These are phyloP conservation scores for Tulasnella sp. DNA, from an alignment of 768 basidiomycete species.

Conservation along the genomic window DNA sequence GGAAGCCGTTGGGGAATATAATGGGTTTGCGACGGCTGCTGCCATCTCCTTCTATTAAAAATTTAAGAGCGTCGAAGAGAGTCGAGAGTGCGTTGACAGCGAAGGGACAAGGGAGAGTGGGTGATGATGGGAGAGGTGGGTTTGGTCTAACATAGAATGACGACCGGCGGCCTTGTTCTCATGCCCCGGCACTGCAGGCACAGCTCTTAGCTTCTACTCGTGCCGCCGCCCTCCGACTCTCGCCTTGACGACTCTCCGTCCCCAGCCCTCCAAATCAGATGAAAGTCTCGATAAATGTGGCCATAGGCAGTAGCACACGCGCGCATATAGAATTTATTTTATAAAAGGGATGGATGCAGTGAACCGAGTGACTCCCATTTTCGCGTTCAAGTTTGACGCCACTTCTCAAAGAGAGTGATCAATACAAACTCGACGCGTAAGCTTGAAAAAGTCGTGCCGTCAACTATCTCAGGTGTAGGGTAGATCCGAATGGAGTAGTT, in stretches of 20 bases:
- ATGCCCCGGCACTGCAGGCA: not conserved
- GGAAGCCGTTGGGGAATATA: not conserved
- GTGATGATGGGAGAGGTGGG: not conserved
- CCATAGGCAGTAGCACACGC: not conserved
- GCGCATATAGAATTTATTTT: not conserved
- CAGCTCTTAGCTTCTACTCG: not conserved
- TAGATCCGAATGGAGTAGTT: not conserved
- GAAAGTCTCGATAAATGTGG: not conserved
- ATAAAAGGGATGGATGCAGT: too few relatives aligned
- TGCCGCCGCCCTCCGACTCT: not conserved
- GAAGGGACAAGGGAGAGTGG: not conserved
- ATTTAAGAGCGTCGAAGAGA: not conserved
- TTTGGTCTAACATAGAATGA: conserved; percentile 11
- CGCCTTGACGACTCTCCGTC: not conserved
- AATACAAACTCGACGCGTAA: not conserved
- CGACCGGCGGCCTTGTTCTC: conserved; percentile 1
- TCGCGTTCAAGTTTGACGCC: not conserved
- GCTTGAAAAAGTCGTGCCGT: too few relatives aligned
- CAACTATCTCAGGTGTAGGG: not conserved
- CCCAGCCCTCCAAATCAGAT: not conserved
- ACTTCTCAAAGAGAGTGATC: not conserved
- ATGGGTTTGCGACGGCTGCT: not conserved
- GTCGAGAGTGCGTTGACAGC: not conserved
- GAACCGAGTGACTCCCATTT: not conserved
- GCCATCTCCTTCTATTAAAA: conserved; percentile 2